Evolutionary conservation across 768 basidiomycete species (phyloP).

Genomic region (Mycena leptocephala): DNA sequence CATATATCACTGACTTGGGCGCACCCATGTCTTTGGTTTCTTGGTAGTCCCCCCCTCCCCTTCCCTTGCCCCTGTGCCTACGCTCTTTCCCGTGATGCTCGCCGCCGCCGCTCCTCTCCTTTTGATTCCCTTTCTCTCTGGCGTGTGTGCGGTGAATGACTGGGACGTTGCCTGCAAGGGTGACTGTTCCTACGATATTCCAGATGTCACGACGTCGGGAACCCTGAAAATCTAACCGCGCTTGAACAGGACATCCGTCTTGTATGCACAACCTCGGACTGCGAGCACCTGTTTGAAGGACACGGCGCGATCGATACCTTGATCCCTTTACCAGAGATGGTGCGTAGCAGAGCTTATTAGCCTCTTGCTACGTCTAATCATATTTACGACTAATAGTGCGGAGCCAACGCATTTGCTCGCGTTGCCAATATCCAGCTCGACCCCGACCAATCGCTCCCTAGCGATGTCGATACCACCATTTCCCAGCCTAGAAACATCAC

Average conservation of each 20-base stretch:
- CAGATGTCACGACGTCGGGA: neutral
- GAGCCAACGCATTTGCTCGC: conserved; percentile 19
- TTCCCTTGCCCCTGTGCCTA: neutral
- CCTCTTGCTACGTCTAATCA: neutral
- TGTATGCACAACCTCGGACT: conserved; percentile 24
- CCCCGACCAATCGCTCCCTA: conserved; percentile 11
- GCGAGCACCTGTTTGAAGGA: conserved; percentile 31
- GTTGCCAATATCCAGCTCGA: conserved; percentile 22
- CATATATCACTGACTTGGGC: neutral
- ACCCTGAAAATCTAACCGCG: conserved; percentile 23
- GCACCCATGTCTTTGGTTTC: neutral
- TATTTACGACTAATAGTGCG: conserved; percentile 22
- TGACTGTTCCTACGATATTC: conserved; percentile 32
- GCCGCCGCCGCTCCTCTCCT: neutral
- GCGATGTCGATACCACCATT: neutral
- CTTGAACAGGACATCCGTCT: conserved; percentile 36
- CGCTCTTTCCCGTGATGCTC: conserved; percentile 14
- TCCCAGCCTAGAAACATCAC: conserved; percentile 15
- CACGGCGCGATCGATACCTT: conserved; percentile 32
- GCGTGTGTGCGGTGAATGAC: neutral
- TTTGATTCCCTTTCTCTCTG: conserved; percentile 11
- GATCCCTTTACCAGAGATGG: conserved; percentile 25
- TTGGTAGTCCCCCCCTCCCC: no score
- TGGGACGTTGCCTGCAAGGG: conserved; percentile 27
- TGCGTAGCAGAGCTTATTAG: neutral